Conservation (phyloP, 2,329 filamentous ascomycete species). For the Penicillium paneum region DNA sequence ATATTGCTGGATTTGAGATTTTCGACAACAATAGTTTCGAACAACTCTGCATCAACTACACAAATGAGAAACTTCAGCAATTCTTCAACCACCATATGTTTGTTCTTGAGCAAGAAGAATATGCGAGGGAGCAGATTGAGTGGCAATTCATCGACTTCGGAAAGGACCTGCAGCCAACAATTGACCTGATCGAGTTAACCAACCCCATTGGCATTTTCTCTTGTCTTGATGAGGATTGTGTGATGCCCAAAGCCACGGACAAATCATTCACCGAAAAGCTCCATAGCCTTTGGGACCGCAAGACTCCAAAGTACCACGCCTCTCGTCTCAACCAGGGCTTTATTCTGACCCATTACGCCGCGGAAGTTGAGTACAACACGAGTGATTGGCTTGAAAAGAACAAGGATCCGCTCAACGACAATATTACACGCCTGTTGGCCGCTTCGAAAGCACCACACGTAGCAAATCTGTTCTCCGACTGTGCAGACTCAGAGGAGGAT, state of each 20-base stretch:
- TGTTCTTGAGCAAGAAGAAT: slow-evolving; percentile 96
- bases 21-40: slow-evolving; percentile 99
- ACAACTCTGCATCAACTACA: slow-evolving; percentile 99
- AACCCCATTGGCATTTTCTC: slow-evolving; percentile 99
- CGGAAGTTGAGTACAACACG: slow-evolving; percentile 95
- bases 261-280: slow-evolving; percentile 96
- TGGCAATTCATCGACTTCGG: slow-evolving; percentile 99
- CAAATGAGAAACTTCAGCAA: slow-evolving; percentile 97
- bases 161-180: slow-evolving; percentile 92
- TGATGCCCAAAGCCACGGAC: slow-evolving; percentile 98
- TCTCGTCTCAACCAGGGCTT: slow-evolving; percentile 89
- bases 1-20: slow-evolving; percentile 99
- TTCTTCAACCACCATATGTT: slow-evolving; percentile 99
- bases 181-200: slow-evolving; percentile 90
- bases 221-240: slow-evolving; percentile 93
- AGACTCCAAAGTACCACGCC: slow-evolving; percentile 86
- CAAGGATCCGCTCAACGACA: slow-evolving; percentile 97
- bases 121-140: slow-evolving; percentile 94
- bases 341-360: slow-evolving; percentile 93
- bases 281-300: slow-evolving; percentile 95
- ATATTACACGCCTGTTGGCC: slow-evolving; percentile 83
- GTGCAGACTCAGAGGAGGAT: slow-evolving; percentile 76
- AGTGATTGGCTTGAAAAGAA: slow-evolving; percentile 97
- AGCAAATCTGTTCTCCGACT: slow-evolving; percentile 81
- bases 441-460: slow-evolving; percentile 79